phyloP scores from a whole-genome alignment of 2,329 filamentous ascomycete genomes.

The Paraphaeosphaeria minitans region DNA sequence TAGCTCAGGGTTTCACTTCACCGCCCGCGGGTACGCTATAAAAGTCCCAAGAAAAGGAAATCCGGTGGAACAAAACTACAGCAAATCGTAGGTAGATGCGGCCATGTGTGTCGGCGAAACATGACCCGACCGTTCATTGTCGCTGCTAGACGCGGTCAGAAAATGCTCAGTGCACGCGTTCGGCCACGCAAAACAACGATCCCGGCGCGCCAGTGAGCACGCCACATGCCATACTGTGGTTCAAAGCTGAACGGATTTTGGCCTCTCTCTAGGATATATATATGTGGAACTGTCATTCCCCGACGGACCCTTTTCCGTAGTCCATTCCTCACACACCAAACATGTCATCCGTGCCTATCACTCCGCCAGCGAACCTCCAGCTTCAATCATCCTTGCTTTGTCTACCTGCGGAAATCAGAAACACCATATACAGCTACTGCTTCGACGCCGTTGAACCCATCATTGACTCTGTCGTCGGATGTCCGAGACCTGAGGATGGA shows the following conservation, averaged over 20 bases:
- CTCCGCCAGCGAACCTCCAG: slow-evolving; percentile 30
- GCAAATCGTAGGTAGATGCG: background rate
- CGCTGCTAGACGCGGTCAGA: background rate
- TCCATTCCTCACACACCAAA: background rate
- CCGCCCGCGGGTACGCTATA: background rate
- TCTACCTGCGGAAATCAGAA: slow-evolving; percentile 43
- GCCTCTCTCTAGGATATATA: background rate
- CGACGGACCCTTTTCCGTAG: background rate
- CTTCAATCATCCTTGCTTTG: slow-evolving; percentile 38
- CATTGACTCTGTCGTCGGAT: slow-evolving; percentile 29
- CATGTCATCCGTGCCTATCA: slow-evolving; percentile 17
- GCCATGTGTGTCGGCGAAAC: background rate
- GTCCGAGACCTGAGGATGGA: slow-evolving; percentile 3
- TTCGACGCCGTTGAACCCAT: slow-evolving; percentile 34
- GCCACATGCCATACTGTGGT: background rate
- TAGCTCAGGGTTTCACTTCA: background rate
- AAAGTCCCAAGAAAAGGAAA: background rate
- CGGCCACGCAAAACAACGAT: background rate
- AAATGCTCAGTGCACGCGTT: background rate
- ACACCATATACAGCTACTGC: slow-evolving; percentile 37
- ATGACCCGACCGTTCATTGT: background rate
- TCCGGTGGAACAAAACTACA: background rate
- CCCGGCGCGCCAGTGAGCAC: background rate
- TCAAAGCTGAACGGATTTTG: background rate
- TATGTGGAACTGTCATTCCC: slow-evolving; percentile 3